Base-by-base conservation (phyloP, 1,284 basidiomycete genomes). In the Heterobasidion annosum region DNA sequence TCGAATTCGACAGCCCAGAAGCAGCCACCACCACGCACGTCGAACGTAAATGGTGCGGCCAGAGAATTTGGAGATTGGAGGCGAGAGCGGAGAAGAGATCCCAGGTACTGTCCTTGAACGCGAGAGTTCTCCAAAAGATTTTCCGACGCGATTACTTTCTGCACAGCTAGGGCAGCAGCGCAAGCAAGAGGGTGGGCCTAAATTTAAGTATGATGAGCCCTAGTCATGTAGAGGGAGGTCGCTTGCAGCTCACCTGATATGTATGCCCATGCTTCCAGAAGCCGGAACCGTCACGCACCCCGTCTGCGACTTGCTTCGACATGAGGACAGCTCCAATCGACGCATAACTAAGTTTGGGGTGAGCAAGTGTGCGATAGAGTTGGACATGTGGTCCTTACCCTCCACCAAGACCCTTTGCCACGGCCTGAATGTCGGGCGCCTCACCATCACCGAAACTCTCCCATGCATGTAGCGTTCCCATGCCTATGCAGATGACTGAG, bases 401-500 rank as follows among this genome's bases (percentile, higher is more conserved):
- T 68, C 91, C 91, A 56, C 89, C 90, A 8, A 93, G 78, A 9
- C 90, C 90, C 67, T 94, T 93, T 1, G 91, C 91, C 46, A 93
- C 75, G 8, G 88, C 87, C 68, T 93, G 89, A 40, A 94, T 75
- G 68, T 94, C 90, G 35, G 91, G 90, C 60, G 78, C 68, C 43
- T 73, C 78, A 50, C 82, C 83, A 62, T 93, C 90, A 52, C 88
- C 88, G 60, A 82, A 85, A 40, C 79, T 83, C 65, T 93, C 78
- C 92, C 91, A 94, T 44, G 83, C 89, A 63, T 94, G 92, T 48
- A 91, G 63, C 1, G 88, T 90, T 1, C 89, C 88, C 84, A 91
- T 84, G 42, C 88, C 87, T 91, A 48, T 5, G 8, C 34, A 15
- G 4, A 43, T 43, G 42, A 25, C 4, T 25, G 25, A 25, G 25